Evolutionary conservation across 805 yeast species (phyloP).

Genomic region (Zygosaccharomyces gambellarensis): DNA sequence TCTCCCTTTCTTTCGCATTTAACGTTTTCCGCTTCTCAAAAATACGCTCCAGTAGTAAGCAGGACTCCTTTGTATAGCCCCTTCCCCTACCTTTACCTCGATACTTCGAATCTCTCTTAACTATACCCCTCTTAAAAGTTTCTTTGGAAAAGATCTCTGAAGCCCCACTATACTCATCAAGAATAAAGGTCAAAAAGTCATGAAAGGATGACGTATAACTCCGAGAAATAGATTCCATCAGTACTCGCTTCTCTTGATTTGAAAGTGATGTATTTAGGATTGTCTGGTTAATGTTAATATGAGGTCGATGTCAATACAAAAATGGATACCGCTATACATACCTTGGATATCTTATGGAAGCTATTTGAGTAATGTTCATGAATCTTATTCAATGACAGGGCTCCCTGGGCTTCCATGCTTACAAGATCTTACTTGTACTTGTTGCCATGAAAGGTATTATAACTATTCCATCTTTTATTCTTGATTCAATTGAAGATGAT

Average conservation of each 20-base stretch:
- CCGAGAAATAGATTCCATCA: neutral
- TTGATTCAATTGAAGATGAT: neutral
- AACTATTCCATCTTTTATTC: neutral
- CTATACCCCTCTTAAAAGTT: neutral
- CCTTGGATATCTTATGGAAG: neutral
- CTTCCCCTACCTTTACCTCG: neutral
- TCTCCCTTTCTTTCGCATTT: constrained; percentile 22
- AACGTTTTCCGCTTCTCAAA: constrained; percentile 20
- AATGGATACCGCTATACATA: neutral
- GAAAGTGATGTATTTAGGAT: neutral
- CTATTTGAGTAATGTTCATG: neutral
- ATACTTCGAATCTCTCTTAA: no score
- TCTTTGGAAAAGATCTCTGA: neutral
- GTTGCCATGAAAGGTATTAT: neutral
- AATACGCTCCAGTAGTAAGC: constrained; percentile 18
- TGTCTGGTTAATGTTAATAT: neutral
- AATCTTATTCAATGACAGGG: neutral
- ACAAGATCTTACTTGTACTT: neutral
- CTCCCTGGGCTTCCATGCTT: neutral
- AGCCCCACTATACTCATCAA: neutral
- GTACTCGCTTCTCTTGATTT: neutral
- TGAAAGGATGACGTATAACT: neutral
- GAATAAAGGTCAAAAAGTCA: neutral
- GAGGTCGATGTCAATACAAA: neutral
- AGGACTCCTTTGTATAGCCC: constrained; percentile 13